Conservation (phyloP, 768 basidiomycete genomes). For the Roridomyces roridus region DNA sequence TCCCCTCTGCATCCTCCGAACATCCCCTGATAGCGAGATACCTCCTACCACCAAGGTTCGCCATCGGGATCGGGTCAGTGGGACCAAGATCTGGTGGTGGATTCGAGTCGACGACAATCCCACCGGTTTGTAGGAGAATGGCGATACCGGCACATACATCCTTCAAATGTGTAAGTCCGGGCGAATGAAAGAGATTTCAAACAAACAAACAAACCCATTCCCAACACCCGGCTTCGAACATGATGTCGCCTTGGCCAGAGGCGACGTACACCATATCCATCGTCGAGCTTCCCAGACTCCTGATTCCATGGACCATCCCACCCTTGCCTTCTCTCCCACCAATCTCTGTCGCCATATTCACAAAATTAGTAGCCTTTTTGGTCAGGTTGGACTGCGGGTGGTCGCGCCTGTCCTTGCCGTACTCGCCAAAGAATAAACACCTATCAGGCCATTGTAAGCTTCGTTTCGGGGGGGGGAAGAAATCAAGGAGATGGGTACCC, state of each 20-base stretch:
- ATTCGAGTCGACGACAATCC: constrained; percentile 31
- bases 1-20: constrained; percentile 24
- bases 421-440: constrained; percentile 31
- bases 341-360: constrained; percentile 32
- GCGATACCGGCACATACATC: constrained; percentile 31
- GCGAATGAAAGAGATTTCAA: not conserved
- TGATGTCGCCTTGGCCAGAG: constrained; percentile 32
- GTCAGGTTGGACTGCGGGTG: constrained; percentile 27
- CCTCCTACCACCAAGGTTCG: constrained; percentile 28
- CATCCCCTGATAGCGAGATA: constrained; percentile 31
- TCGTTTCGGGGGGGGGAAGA: not conserved
- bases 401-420: constrained; percentile 32
- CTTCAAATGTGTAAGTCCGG: constrained; percentile 5
- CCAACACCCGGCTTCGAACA: constrained; percentile 36
- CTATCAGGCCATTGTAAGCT: constrained; percentile 1
- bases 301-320: constrained; percentile 32
- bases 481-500: too few relatives aligned
- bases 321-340: constrained; percentile 30
- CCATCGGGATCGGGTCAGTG: constrained; percentile 29
- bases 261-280: constrained; percentile 34
- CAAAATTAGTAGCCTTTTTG: constrained; percentile 30
- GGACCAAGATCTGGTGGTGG: constrained; percentile 22
- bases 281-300: constrained; percentile 32
- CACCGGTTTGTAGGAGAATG: constrained; percentile 33
- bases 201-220: constrained; percentile 28